Percentiles rank a stretch among this genome's conserved stretches.
phyloP scores from a whole-genome alignment of 2,329 filamentous ascomycete genomes.

The Calonectria henricotiae region DNA sequence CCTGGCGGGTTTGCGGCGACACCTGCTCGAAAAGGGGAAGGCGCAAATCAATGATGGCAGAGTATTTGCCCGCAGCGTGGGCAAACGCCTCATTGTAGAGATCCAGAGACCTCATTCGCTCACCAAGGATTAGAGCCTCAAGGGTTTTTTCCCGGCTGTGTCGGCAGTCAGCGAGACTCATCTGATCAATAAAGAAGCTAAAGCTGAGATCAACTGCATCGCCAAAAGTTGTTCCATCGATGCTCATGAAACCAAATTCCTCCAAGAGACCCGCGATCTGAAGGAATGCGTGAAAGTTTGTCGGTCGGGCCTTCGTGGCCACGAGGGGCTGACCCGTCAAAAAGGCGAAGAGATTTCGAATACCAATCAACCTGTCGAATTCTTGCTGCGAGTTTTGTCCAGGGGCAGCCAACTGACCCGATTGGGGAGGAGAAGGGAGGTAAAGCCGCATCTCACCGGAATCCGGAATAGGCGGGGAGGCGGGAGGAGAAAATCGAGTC shows the following conservation, averaged over 20 bases:
- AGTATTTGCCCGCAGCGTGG: slow-evolving; percentile 90
- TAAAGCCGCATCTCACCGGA: slow-evolving; percentile 68
- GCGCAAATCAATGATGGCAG: slow-evolving; percentile 78
- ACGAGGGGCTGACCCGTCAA: slow-evolving; percentile 76
- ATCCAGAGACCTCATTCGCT: slow-evolving; percentile 85
- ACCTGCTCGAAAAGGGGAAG: slow-evolving; percentile 81
- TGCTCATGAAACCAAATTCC: slow-evolving; percentile 72
- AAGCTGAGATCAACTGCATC: slow-evolving; percentile 77
- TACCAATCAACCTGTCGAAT: slow-evolving; percentile 71
- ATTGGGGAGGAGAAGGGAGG: slow-evolving; percentile 65
- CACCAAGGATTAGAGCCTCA: slow-evolving; percentile 90
- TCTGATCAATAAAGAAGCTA: slow-evolving; percentile 82
- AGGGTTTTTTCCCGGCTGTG: slow-evolving; percentile 90
- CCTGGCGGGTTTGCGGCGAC: slow-evolving; percentile 79
- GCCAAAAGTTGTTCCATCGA: slow-evolving; percentile 74
- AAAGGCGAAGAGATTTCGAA: slow-evolving; percentile 79
- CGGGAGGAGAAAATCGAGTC: slow-evolving; percentile 59
- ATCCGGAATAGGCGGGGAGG: slow-evolving; percentile 58
- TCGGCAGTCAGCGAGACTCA: slow-evolving; percentile 84
- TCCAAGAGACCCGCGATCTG: slow-evolving; percentile 70
- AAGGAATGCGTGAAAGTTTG: slow-evolving; percentile 70
- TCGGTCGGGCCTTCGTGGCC: slow-evolving; percentile 69
- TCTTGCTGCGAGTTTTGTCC: slow-evolving; percentile 59
- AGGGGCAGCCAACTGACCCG: slow-evolving; percentile 56
- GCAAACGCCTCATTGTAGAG: slow-evolving; percentile 94